Percentiles rank a stretch among this genome's conserved stretches.
Evolutionary conservation across 345 rosid genomes (phyloP).

Genomic region (Salix udensis): DNA sequence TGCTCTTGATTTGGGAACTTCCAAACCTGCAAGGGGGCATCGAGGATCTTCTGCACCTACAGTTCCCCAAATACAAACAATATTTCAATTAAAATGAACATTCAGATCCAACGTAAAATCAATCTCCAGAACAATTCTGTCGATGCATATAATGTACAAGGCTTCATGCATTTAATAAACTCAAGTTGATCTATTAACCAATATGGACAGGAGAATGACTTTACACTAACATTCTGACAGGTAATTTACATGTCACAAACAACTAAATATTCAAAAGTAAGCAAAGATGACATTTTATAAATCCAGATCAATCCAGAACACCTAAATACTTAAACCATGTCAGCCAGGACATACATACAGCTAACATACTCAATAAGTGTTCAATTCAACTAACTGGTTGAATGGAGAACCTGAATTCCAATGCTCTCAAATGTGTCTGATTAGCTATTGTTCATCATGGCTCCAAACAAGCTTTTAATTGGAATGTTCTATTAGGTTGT

Average conservation of each 20-base stretch:
- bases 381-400: not conserved
- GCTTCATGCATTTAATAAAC: not conserved
- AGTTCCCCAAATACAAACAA: slow-evolving; percentile 13
- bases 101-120: not conserved
- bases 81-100: not conserved
- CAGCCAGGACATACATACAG: not conserved
- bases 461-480: not conserved
- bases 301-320: not conserved
- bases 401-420: not conserved
- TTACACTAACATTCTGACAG: not conserved
- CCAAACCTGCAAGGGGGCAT: slow-evolving; percentile 67
- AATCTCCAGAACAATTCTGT: not conserved
- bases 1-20: slow-evolving; percentile 42
- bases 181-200: not conserved
- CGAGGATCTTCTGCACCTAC: slow-evolving; percentile 77
- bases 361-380: not conserved
- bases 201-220: not conserved
- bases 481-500: not conserved
- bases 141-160: not conserved
- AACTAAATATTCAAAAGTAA: not conserved
- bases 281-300: not conserved
- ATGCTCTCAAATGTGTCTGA: not conserved
- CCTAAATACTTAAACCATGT: not conserved
- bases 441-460: not conserved
- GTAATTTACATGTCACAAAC: not conserved